A percentile compares a stretch with the other conserved stretches of the same genome.
Conservation (phyloP, 1,284 basidiomycete species). For the Fomes fomentarius region DNA sequence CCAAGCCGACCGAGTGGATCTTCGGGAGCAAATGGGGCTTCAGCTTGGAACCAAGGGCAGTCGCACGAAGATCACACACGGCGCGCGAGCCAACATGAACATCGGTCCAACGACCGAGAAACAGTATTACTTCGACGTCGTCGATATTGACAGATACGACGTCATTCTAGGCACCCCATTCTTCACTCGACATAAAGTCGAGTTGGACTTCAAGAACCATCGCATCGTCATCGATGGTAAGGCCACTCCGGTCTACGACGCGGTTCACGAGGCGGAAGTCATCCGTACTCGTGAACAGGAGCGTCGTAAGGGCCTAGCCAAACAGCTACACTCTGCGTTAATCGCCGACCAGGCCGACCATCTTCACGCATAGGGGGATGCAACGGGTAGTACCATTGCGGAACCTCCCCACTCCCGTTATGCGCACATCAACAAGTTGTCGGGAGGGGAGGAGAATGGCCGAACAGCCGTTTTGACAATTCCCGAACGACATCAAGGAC, state of each 20-base stretch:
- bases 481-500: slow-evolving; percentile 4
- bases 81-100: slow-evolving; percentile 1
- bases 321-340: too few relatives aligned
- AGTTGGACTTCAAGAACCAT: slow-evolving; percentile 30
- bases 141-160: too few relatives aligned
- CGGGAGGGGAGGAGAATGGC: slow-evolving; percentile 8
- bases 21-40: slow-evolving; percentile 14
- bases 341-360: too few relatives aligned
- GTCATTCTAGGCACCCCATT: too few relatives aligned
- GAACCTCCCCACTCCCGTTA: slow-evolving; percentile 11
- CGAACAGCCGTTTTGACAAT: neutral
- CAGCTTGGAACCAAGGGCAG: slow-evolving; percentile 31
- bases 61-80: slow-evolving; percentile 29
- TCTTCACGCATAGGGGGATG: too few relatives aligned
- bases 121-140: too few relatives aligned
- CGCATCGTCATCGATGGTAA: slow-evolving; percentile 12
- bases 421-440: neutral
- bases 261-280: slow-evolving; percentile 2
- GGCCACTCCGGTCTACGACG: neutral
- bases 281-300: neutral
- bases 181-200: too few relatives aligned
- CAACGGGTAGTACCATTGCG: neutral
- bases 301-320: too few relatives aligned
- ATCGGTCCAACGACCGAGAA: slow-evolving; percentile 1
- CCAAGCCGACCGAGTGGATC: too few relatives aligned